These are phyloP conservation scores for Lolium rigidum DNA, from an alignment of 176 grass and related monocot species.

Conservation along the genomic window DNA sequence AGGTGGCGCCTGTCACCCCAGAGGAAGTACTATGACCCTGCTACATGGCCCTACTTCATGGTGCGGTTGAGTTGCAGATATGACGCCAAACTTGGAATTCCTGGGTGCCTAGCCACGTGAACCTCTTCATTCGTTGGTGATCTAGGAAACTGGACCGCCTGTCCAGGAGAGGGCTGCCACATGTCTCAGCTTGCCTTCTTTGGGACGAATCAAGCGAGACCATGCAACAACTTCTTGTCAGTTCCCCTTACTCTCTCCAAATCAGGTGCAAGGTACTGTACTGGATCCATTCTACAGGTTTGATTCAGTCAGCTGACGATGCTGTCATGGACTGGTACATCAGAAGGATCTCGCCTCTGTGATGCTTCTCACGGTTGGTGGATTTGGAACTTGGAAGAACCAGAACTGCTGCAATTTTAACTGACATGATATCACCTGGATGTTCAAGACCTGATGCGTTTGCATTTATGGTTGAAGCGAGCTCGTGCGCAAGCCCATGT, in stretches of 20 bases:
- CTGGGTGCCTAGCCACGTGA: not conserved
- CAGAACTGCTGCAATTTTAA: not conserved
- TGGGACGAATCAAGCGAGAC: not conserved
- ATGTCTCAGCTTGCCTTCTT: not conserved
- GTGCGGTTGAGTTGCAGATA: not conserved
- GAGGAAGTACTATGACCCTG: not conserved
- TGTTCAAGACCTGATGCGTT: not conserved
- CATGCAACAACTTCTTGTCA: not conserved
- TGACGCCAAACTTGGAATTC: constrained; percentile 11
- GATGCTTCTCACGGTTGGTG: not conserved
- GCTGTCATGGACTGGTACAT: not conserved
- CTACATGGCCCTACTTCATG: not conserved
- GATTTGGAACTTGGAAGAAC: not conserved
- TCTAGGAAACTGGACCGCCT: not conserved
- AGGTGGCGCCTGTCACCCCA: not conserved
- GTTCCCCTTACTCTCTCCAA: not conserved
- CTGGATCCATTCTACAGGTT: not conserved
- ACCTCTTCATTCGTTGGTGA: not conserved
- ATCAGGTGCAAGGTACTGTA: not conserved
- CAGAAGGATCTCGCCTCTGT: not conserved
- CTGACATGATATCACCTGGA: not conserved
- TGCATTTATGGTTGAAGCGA: not conserved
- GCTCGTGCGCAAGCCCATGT: not conserved
- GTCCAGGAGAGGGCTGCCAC: not conserved
- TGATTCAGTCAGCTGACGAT: not conserved